These are phyloP conservation scores for Nitzschia putrida DNA, from an alignment of 108 stramenopile species.

Conservation along the genomic window DNA sequence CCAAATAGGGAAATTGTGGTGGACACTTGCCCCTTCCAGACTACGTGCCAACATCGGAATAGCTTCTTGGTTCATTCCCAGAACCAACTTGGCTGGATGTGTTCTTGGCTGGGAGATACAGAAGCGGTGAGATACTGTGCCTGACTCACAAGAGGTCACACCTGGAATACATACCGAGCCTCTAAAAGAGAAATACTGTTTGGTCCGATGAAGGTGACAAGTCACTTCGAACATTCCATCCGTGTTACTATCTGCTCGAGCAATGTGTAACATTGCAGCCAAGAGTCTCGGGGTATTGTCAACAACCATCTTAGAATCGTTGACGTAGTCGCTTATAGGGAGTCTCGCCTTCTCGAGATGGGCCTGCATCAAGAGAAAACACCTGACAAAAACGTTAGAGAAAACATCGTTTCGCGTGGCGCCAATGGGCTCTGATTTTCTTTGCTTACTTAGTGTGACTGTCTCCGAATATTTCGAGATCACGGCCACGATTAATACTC, in stretches of 20 bases:
- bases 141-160: no score
- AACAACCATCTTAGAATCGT: slow-evolving; percentile 92
- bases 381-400: slow-evolving; percentile 1
- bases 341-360: slow-evolving; percentile 76
- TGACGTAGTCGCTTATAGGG: slow-evolving; percentile 97
- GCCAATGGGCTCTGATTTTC: background rate
- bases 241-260: slow-evolving; percentile 53
- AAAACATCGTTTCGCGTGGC: background rate
- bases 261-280: slow-evolving; percentile 94
- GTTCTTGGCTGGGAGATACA: background rate
- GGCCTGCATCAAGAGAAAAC: slow-evolving; percentile 93
- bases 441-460: slow-evolving; percentile 83
- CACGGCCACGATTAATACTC: slow-evolving; percentile 31
- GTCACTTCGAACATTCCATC: slow-evolving; percentile 66
- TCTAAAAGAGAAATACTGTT: slow-evolving; percentile 43
- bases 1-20: background rate
- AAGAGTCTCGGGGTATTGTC: slow-evolving; percentile 95
- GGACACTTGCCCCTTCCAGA: background rate
- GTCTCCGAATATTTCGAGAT: slow-evolving; percentile 71
- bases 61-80: slow-evolving; percentile 19
- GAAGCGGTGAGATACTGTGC: background rate
- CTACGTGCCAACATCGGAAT: slow-evolving; percentile 6
- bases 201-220: slow-evolving; percentile 40
- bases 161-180: slow-evolving; percentile 16
- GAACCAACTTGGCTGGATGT: slow-evolving; percentile 12